phyloP scores from a whole-genome alignment of 352 stramenopile genomes.

The Phytophthora citricola region DNA sequence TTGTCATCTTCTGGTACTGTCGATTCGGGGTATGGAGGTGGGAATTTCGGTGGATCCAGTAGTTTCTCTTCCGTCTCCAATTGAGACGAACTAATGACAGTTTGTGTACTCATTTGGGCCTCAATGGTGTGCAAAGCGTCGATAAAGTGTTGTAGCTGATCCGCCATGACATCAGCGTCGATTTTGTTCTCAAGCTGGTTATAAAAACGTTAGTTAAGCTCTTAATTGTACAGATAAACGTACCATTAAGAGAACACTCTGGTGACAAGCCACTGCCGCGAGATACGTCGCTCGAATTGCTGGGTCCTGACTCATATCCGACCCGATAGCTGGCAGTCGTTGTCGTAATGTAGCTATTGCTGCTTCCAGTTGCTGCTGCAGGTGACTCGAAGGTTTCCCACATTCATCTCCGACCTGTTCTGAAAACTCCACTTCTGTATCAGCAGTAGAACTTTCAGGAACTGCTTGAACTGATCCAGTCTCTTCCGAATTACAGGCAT shows the following conservation, averaged over 20 bases:
- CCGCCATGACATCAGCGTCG: slow-evolving; percentile 34
- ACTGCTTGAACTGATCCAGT: slow-evolving; percentile 1
- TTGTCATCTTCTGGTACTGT: slow-evolving; percentile 21
- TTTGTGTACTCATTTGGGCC: background rate
- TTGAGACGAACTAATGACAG: background rate
- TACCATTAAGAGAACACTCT: slow-evolving; percentile 49
- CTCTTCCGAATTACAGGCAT: slow-evolving; percentile 1
- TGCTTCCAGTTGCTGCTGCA: slow-evolving; percentile 33
- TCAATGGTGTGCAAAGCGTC: slow-evolving; percentile 38
- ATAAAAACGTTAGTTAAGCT: too few relatives aligned
- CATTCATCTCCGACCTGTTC: slow-evolving; percentile 22
- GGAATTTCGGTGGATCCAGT: slow-evolving; percentile 25
- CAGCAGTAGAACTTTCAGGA: background rate
- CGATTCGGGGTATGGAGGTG: slow-evolving; percentile 51
- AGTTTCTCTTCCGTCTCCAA: background rate
- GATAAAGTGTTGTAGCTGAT: slow-evolving; percentile 47
- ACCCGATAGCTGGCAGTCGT: slow-evolving; percentile 29
- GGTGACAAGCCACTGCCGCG: slow-evolving; percentile 45
- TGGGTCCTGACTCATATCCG: slow-evolving; percentile 13
- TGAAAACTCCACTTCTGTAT: too few relatives aligned
- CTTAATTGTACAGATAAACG: background rate
- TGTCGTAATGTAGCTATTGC: slow-evolving; percentile 33
- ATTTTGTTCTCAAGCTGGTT: slow-evolving; percentile 39
- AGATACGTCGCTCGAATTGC: slow-evolving; percentile 49
- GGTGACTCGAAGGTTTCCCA: slow-evolving; percentile 21